phyloP scores from a whole-genome alignment of 2,329 filamentous ascomycete genomes.

The Thielaviopsis ethacetica region DNA sequence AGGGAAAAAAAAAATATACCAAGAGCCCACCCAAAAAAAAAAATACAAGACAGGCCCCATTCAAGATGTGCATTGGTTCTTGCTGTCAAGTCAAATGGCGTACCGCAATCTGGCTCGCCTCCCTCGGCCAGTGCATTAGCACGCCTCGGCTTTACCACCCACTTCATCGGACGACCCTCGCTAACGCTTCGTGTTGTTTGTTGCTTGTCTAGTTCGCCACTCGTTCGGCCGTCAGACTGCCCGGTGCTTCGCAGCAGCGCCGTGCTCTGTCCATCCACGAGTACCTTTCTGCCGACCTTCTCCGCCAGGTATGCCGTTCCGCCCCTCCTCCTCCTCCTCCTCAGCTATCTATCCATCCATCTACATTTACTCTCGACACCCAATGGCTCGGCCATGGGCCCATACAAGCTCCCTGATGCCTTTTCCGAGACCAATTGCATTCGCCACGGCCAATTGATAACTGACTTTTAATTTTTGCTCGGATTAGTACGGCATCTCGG shows the following conservation, averaged over 20 bases:
- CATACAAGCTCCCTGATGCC: neutral
- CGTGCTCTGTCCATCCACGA: slow-evolving; percentile 94
- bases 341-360: neutral
- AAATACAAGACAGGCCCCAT: neutral
- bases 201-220: slow-evolving; percentile 15
- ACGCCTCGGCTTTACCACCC: slow-evolving; percentile 12
- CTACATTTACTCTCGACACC: neutral
- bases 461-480: neutral
- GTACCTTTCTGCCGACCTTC: slow-evolving; percentile 86
- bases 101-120: neutral
- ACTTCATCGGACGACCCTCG: slow-evolving; percentile 5
- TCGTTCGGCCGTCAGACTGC: slow-evolving; percentile 36
- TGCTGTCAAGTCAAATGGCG: too few relatives aligned
- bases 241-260: slow-evolving; percentile 60
- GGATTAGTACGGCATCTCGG: slow-evolving; percentile 75
- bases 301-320: slow-evolving; percentile 44
- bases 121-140: neutral
- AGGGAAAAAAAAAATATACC: neutral
- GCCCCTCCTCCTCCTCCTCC: slow-evolving; percentile 8
- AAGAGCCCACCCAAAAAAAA: neutral
- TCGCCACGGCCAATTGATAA: neutral
- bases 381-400: neutral
- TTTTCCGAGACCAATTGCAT: neutral
- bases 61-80: neutral
- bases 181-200: slow-evolving; percentile 1